A percentile compares a stretch with the other conserved stretches of the same genome.
phyloP scores from a whole-genome alignment of 495 filamentous ascomycete genomes.

The Lindgomyces ingoldianus region DNA sequence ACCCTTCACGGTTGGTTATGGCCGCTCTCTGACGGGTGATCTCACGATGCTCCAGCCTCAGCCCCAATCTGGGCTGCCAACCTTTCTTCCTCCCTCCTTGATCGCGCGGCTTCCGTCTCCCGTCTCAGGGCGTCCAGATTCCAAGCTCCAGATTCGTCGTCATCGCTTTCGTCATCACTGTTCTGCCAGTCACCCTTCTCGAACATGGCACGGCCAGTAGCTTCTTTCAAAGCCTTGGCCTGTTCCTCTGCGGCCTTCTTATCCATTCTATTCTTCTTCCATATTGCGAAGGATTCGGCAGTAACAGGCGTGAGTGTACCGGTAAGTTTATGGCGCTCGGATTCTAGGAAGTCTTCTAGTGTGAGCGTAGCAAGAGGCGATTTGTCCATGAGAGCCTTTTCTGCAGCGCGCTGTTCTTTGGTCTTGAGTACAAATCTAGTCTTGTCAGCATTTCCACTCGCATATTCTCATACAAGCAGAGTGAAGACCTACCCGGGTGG shows the following conservation, averaged over 20 bases:
- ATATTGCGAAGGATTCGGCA: slow-evolving; percentile 85
- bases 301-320: slow-evolving; percentile 91
- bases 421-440: slow-evolving; percentile 92
- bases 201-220: slow-evolving; percentile 90
- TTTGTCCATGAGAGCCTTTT: slow-evolving; percentile 98
- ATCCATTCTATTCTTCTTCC: slow-evolving; percentile 90
- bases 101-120: slow-evolving; percentile 56
- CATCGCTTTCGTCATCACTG: slow-evolving; percentile 57
- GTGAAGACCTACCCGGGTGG: slow-evolving; percentile 70
- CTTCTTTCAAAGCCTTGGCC: slow-evolving; percentile 86
- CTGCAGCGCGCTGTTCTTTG: slow-evolving; percentile 91
- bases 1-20: no score
- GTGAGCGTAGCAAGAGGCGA: slow-evolving; percentile 92
- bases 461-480: neutral
- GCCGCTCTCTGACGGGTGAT: no score
- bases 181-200: slow-evolving; percentile 92
- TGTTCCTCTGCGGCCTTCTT: slow-evolving; percentile 95
- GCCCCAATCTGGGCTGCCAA: slow-evolving; percentile 25
- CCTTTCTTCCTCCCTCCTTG: slow-evolving; percentile 64
- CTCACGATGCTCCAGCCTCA: neutral
- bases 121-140: slow-evolving; percentile 69
- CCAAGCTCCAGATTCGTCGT: slow-evolving; percentile 65
- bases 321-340: slow-evolving; percentile 87
- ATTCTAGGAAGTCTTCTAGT: slow-evolving; percentile 95
- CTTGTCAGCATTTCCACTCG: neutral